Conservation (phyloP, 257 asterid species). For the Schizonepeta tenuifolia region DNA sequence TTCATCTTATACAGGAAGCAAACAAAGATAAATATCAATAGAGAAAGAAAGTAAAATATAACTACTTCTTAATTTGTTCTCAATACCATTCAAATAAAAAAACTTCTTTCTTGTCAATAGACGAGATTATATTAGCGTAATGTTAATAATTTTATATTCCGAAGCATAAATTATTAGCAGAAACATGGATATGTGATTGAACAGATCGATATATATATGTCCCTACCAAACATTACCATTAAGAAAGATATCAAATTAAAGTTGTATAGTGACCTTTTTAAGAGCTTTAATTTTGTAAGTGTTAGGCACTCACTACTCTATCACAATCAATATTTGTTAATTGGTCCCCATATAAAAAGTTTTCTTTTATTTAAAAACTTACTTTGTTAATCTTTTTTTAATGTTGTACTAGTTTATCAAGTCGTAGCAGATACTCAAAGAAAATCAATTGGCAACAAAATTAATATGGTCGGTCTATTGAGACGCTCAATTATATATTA, state of each 20-base stretch:
- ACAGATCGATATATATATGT: neutral
- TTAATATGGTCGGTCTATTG: too few species aligned
- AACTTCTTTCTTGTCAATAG: neutral
- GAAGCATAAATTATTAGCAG: neutral
- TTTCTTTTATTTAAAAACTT: constrained; percentile 29
- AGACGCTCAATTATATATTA: too few species aligned
- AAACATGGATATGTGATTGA: neutral
- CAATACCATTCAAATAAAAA: too few species aligned
- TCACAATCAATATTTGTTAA: constrained; percentile 31
- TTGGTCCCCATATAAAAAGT: constrained; percentile 36
- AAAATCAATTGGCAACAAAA: too few species aligned
- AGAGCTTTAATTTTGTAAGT: neutral
- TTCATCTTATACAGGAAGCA: neutral
- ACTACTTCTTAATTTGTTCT: neutral
- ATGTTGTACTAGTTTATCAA: neutral
- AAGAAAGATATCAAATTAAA: neutral
- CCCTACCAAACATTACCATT: neutral
- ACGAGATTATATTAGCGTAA: neutral
- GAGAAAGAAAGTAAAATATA: neutral
- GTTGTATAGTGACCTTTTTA: neutral
- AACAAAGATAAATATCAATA: too few species aligned
- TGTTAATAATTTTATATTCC: neutral
- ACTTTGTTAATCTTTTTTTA: neutral
- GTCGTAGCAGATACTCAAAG: too few species aligned
- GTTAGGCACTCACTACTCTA: constrained; percentile 43